Percentiles rank a stretch among this genome's conserved stretches.
These are phyloP conservation scores for Puccinia novopanici DNA, from an alignment of 1,284 basidiomycete genomes.

Conservation along the genomic window DNA sequence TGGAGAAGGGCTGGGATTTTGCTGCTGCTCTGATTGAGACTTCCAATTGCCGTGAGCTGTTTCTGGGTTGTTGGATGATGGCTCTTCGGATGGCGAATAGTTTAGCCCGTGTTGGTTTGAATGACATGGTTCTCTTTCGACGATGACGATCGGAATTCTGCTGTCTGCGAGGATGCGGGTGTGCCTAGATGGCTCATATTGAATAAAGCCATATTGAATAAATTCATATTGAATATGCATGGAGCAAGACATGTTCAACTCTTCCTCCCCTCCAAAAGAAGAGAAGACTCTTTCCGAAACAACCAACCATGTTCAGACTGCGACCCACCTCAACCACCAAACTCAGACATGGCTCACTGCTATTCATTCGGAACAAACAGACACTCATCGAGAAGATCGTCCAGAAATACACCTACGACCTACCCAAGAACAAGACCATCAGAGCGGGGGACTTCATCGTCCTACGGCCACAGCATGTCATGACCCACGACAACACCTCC, in stretches of 20 bases:
- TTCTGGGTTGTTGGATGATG: not conserved
- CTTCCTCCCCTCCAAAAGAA: not conserved
- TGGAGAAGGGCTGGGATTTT: not conserved
- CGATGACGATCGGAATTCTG: too few relatives aligned
- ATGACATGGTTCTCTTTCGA: not conserved
- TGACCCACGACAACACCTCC: slow-evolving; percentile 50
- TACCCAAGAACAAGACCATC: slow-evolving; percentile 69
- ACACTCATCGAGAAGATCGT: slow-evolving; percentile 97
- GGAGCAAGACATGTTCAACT: too few relatives aligned
- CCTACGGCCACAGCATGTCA: slow-evolving; percentile 80
- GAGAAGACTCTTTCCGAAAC: not conserved
- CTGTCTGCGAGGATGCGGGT: too few relatives aligned
- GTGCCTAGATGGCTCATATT: not conserved
- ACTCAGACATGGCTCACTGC: not conserved
- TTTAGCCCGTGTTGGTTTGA: not conserved
- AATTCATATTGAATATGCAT: not conserved
- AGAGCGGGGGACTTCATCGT: slow-evolving; percentile 99
- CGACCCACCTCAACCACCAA: not conserved
- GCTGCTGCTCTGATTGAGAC: not conserved
- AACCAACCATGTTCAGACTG: not conserved
- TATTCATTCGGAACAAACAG: slow-evolving; percentile 62
- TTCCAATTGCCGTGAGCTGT: not conserved
- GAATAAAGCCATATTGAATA: not conserved
- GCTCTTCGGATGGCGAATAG: not conserved
- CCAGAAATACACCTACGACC: slow-evolving; percentile 89